phyloP scores from a whole-genome alignment of 805 yeast species.

The Priceomyces melissophilus region DNA sequence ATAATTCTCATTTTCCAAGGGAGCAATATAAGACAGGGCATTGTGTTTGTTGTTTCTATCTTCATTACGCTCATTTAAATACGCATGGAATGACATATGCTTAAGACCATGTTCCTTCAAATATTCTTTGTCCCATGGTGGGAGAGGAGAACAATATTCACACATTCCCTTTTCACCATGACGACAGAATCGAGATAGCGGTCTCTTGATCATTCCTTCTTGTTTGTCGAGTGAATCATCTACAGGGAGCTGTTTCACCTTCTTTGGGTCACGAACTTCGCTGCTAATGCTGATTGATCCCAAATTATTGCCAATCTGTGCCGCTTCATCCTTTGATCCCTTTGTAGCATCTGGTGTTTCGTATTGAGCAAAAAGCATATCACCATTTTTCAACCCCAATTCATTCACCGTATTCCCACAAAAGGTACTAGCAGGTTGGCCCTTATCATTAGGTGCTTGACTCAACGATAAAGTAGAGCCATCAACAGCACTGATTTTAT shows the following conservation, averaged over 20 bases:
- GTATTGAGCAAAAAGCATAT: constrained; percentile 48
- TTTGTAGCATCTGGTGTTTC: constrained; percentile 10
- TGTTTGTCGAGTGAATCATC: constrained; percentile 64
- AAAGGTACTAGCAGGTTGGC: constrained; percentile 37
- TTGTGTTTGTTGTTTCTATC: constrained; percentile 57
- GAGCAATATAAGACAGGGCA: constrained; percentile 68
- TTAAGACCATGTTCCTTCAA: constrained; percentile 74
- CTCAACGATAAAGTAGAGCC: constrained; percentile 36
- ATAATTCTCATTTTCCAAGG: constrained; percentile 69
- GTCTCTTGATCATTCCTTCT: constrained; percentile 71
- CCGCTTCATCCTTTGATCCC: background rate
- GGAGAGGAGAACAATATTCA: constrained; percentile 92
- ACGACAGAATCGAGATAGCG: constrained; percentile 62
- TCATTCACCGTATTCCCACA: constrained; percentile 34
- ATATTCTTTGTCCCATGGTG: constrained; percentile 88
- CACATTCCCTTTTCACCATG: constrained; percentile 97
- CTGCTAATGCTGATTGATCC: background rate
- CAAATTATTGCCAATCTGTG: background rate
- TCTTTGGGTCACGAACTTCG: constrained; percentile 9
- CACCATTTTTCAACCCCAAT: constrained; percentile 58
- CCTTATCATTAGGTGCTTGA: constrained; percentile 42
- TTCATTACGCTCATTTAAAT: constrained; percentile 70
- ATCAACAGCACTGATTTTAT: constrained; percentile 19
- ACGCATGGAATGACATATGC: constrained; percentile 83
- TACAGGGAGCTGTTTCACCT: constrained; percentile 54